Evolutionary conservation across 768 basidiomycete genomes (phyloP).

Genomic region (Phlegmacium glaucopus): DNA sequence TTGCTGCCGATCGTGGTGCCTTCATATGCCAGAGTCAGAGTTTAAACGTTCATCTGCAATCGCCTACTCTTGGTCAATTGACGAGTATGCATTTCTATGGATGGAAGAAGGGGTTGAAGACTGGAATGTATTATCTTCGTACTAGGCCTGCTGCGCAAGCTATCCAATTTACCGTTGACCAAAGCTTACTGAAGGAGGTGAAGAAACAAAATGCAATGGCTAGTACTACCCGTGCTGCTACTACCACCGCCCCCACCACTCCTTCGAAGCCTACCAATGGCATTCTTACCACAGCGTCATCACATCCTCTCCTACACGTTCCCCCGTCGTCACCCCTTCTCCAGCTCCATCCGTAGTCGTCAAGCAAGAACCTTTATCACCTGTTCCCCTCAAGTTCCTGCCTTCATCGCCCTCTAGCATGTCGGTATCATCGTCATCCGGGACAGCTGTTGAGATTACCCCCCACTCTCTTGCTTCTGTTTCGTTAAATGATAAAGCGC

Average conservation of each 20-base stretch:
- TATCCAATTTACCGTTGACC: slow-evolving; percentile 96
- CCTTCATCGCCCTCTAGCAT: slow-evolving; percentile 6
- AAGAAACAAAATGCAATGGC: slow-evolving; percentile 43
- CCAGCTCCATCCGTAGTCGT: slow-evolving; percentile 13
- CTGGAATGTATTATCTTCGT: slow-evolving; percentile 97
- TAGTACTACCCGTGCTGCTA: slow-evolving; percentile 20
- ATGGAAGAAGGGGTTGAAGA: slow-evolving; percentile 99
- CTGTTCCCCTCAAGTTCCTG: slow-evolving; percentile 12
- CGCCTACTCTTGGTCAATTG: slow-evolving; percentile 87
- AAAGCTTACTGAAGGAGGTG: slow-evolving; percentile 65
- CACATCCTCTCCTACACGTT: slow-evolving; percentile 23
- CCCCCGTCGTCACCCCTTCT: slow-evolving; percentile 14
- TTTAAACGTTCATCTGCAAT: slow-evolving; percentile 88
- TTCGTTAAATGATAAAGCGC: slow-evolving; percentile 46
- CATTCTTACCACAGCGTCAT: slow-evolving; percentile 30
- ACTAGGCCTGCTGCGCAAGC: slow-evolving; percentile 94
- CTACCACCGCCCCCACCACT: slow-evolving; percentile 15
- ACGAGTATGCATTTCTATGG: slow-evolving; percentile 98
- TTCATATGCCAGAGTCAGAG: slow-evolving; percentile 97
- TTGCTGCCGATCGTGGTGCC: slow-evolving; percentile 97
- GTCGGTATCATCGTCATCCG: slow-evolving; percentile 8
- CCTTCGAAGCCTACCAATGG: slow-evolving; percentile 13
- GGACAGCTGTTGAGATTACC: slow-evolving; percentile 12
- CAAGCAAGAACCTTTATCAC: slow-evolving; percentile 25
- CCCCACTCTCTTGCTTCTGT: slow-evolving; percentile 25